These are phyloP conservation scores for Rhodotorula sp. DNA, from an alignment of 1,284 basidiomycete species.

Conservation along the genomic window DNA sequence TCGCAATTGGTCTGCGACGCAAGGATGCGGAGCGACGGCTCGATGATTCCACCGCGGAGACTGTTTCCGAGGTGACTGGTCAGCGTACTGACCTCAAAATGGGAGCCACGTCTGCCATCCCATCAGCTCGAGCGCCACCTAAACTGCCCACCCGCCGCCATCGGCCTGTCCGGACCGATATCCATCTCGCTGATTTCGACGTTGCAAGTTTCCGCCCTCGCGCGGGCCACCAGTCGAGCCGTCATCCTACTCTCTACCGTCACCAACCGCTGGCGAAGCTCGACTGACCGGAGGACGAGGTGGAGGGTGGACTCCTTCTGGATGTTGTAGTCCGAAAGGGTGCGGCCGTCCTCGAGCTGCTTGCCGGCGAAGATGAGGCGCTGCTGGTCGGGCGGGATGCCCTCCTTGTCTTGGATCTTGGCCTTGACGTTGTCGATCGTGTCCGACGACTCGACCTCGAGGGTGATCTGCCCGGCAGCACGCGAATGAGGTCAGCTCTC, in stretches of 20 bases:
- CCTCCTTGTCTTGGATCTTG: conserved; percentile 53
- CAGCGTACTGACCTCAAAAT: not conserved
- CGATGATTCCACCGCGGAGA: conserved; percentile 97
- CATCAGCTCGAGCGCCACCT: too few species aligned
- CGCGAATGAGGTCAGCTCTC: not conserved
- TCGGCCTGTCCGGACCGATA: too few species aligned
- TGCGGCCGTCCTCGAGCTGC: conserved; percentile 95
- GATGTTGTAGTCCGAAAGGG: conserved; percentile 94
- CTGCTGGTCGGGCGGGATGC: conserved; percentile 79
- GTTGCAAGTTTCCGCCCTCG: not conserved
- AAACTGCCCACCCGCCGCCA: too few species aligned
- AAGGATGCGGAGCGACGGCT: conserved; percentile 95
- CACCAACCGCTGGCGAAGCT: too few species aligned
- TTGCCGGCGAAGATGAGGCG: conserved; percentile 90
- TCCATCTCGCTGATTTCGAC: not conserved
- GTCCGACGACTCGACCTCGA: conserved; percentile 61
- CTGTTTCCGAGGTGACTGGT: conserved; percentile 50
- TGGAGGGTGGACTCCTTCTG: conserved; percentile 99
- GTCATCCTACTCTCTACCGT: too few species aligned
- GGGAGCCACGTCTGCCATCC: too few species aligned
- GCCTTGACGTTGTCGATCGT: conserved; percentile 59
- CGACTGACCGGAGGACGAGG: conserved; percentile 81
- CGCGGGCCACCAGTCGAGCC: too few species aligned
- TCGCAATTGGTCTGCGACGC: conserved; percentile 60
- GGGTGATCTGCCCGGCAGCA: conserved; percentile 53